These are phyloP conservation scores for Plenodomus lindquistii DNA, from an alignment of 2,329 filamentous ascomycete species.

Conservation along the genomic window DNA sequence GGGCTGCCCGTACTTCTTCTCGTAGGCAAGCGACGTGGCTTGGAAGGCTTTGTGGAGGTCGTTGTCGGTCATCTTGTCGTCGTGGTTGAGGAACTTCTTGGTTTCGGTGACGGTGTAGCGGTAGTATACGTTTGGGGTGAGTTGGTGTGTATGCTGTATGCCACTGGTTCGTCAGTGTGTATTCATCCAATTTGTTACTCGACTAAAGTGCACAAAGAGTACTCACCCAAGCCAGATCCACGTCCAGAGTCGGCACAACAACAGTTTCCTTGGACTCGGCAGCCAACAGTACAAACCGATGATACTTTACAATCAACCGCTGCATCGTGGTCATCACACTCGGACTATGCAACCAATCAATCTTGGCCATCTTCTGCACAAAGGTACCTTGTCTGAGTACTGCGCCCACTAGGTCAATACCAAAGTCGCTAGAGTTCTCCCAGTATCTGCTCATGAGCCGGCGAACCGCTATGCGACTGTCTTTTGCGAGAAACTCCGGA, in stretches of 20 bases:
- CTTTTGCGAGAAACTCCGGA: constrained; percentile 9
- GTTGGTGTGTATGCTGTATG: constrained; percentile 70
- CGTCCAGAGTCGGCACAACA: constrained; percentile 72
- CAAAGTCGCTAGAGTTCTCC: constrained; percentile 67
- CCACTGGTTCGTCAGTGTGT: no score
- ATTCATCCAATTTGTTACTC: no score
- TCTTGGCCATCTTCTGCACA: constrained; percentile 72
- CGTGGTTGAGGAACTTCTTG: constrained; percentile 72
- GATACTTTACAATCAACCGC: constrained; percentile 67
- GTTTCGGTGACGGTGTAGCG: constrained; percentile 55
- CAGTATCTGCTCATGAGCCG: constrained; percentile 74
- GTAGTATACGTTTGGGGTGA: constrained; percentile 67
- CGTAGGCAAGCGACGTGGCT: constrained; percentile 73
- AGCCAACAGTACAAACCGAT: constrained; percentile 67
- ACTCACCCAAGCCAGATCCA: constrained; percentile 69
- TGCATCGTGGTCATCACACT: constrained; percentile 65
- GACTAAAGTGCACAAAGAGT: no score
- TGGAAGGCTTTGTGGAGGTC: constrained; percentile 68
- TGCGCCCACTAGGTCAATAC: constrained; percentile 67
- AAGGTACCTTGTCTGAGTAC: constrained; percentile 67
- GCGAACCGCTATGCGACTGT: constrained; percentile 52
- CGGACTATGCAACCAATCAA: constrained; percentile 79
- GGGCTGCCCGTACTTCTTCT: constrained; percentile 64
- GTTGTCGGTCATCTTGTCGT: constrained; percentile 78
- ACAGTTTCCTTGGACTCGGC: constrained; percentile 49